phyloP scores from a whole-genome alignment of 2,329 filamentous ascomycete species.

The Trichoderma koningii region DNA sequence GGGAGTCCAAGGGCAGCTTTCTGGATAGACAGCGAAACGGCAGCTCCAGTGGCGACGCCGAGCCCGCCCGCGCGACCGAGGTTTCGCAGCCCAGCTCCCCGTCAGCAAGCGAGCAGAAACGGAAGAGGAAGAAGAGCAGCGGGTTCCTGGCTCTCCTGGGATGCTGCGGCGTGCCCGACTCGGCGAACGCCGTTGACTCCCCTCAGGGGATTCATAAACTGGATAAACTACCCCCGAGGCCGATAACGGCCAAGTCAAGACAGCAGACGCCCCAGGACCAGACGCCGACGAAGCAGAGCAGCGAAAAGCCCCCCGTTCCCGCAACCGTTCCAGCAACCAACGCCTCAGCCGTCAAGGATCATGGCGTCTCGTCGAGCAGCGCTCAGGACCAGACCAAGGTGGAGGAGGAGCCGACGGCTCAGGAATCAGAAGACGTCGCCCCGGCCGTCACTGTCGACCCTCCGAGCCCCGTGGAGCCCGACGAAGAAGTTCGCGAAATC shows the following conservation, averaged over 20 bases:
- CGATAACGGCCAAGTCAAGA: slow-evolving; percentile 56
- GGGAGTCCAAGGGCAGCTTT: slow-evolving; percentile 66
- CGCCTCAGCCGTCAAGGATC: slow-evolving; percentile 46
- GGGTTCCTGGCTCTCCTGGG: slow-evolving; percentile 63
- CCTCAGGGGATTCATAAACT: slow-evolving; percentile 61
- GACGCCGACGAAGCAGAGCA: slow-evolving; percentile 43
- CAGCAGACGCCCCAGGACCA: slow-evolving; percentile 57
- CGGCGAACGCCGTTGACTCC: slow-evolving; percentile 56
- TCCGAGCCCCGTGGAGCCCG: slow-evolving; percentile 39
- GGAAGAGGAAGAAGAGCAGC: slow-evolving; percentile 58
- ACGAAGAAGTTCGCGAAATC: slow-evolving; percentile 33
- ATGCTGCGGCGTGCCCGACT: slow-evolving; percentile 67
- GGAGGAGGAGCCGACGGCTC: slow-evolving; percentile 47
- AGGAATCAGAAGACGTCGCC: slow-evolving; percentile 51
- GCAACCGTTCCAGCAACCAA: slow-evolving; percentile 40
- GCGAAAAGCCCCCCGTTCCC: slow-evolving; percentile 53
- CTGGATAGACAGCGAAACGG: slow-evolving; percentile 64
- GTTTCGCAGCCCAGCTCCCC: slow-evolving; percentile 57
- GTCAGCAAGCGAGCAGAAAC: slow-evolving; percentile 51
- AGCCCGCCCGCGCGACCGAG: slow-evolving; percentile 52
- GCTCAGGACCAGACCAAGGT: slow-evolving; percentile 50
- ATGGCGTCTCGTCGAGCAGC: slow-evolving; percentile 50
- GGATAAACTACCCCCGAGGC: slow-evolving; percentile 57
- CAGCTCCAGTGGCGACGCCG: slow-evolving; percentile 60
- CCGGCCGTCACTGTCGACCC: slow-evolving; percentile 49